Evolutionary conservation across 345 rosid species (phyloP).

Genomic region (Arabidopsis thaliana): DNA sequence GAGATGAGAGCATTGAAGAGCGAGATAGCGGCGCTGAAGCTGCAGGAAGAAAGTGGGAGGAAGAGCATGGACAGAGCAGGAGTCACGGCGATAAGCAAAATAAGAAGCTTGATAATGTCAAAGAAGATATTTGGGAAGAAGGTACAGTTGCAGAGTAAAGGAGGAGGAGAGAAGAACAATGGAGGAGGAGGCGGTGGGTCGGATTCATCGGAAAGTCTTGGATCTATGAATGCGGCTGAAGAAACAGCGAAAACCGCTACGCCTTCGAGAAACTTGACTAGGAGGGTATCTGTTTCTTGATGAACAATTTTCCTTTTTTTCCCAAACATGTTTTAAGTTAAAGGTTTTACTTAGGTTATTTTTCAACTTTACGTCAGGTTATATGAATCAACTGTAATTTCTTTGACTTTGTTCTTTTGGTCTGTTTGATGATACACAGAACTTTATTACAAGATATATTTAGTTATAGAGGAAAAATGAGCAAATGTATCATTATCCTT

Average conservation of each 20-base stretch:
- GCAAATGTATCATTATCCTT: too few species aligned
- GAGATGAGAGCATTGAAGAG: constrained; percentile 73
- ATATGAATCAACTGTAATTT: constrained; percentile 36
- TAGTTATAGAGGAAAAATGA: not conserved
- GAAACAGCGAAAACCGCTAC: constrained; percentile 63
- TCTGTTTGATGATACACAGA: constrained; percentile 1
- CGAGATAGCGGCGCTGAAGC: constrained; percentile 66
- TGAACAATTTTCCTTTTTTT: not conserved
- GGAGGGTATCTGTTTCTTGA: constrained; percentile 79
- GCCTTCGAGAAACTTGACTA: constrained; percentile 61
- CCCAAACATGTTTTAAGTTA: not conserved
- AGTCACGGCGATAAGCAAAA: constrained; percentile 51
- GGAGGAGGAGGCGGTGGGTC: constrained; percentile 76
- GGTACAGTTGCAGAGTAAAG: constrained; percentile 27
- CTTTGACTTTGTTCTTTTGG: not conserved
- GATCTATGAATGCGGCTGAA: constrained; percentile 51
- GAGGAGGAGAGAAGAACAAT: constrained; percentile 49
- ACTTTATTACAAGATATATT: constrained; percentile 4
- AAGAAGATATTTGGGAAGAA: constrained; percentile 66
- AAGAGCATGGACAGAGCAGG: constrained; percentile 51
- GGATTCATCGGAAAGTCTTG: constrained; percentile 77
- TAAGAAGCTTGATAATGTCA: constrained; percentile 76
- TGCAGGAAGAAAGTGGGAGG: constrained; percentile 52
- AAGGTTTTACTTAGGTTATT: constrained; percentile 25
- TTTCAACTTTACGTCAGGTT: constrained; percentile 2